These are phyloP conservation scores for Anthoceros angustus DNA, from an alignment of 225 moss, liverwort and hornwort genomes.

Conservation along the genomic window DNA sequence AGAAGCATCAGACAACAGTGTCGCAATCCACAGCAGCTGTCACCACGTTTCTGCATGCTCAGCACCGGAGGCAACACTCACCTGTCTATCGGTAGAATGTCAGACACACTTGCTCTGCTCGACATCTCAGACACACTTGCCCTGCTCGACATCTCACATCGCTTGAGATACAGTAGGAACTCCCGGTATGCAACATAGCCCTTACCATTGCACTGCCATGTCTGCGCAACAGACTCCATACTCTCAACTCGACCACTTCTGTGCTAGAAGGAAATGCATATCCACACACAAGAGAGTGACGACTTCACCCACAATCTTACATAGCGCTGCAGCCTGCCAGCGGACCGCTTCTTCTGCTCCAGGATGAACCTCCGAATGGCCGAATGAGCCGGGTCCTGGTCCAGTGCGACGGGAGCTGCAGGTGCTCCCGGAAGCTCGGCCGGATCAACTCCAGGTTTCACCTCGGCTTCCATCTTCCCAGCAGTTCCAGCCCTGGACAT, in stretches of 20 bases:
- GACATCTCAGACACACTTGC: slow-evolving; percentile 48
- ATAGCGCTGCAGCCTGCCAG: neutral
- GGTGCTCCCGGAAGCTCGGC: neutral
- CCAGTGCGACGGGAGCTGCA: neutral
- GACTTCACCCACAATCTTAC: neutral
- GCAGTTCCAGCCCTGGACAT: neutral
- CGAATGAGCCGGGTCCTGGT: neutral
- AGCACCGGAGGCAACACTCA: neutral
- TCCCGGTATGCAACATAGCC: slow-evolving; percentile 89
- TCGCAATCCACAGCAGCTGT: neutral
- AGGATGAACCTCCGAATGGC: neutral
- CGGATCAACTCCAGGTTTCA: neutral
- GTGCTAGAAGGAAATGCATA: neutral
- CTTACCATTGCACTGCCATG: slow-evolving; percentile 71
- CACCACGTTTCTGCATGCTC: too few species aligned
- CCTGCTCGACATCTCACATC: slow-evolving; percentile 58
- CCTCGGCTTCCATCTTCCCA: neutral
- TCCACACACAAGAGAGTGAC: neutral
- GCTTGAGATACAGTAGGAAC: slow-evolving; percentile 60
- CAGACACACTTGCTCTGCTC: slow-evolving; percentile 54
- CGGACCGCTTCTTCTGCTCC: neutral
- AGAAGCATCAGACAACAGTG: neutral
- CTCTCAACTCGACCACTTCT: neutral
- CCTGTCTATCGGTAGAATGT: slow-evolving; percentile 60
- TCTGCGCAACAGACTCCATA: slow-evolving; percentile 14